Percentiles rank a stretch among this genome's conserved stretches.
These are phyloP conservation scores for Beauveria scarabaeidicola DNA, from an alignment of 2,329 filamentous ascomycete genomes.

Conservation along the genomic window DNA sequence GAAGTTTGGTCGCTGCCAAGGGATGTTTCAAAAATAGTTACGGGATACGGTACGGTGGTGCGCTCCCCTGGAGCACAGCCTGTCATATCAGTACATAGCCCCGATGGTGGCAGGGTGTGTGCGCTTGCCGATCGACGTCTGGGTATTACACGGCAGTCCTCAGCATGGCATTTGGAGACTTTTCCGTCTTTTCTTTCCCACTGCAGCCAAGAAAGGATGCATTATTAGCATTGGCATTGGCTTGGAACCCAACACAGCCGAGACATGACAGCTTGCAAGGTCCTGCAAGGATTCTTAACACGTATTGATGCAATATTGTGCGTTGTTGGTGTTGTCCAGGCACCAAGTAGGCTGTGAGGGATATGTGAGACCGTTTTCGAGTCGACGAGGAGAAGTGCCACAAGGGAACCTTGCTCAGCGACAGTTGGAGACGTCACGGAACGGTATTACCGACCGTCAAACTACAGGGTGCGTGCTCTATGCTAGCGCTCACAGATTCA, in stretches of 20 bases:
- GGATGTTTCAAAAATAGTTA: slow-evolving; percentile 2
- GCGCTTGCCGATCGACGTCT: neutral
- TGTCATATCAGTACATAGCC: too few relatives aligned
- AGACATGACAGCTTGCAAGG: neutral
- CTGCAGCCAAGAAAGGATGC: neutral
- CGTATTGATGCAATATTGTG: neutral
- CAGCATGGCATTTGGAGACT: neutral
- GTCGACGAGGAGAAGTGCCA: too few relatives aligned
- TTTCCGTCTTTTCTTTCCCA: neutral
- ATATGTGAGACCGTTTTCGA: too few relatives aligned
- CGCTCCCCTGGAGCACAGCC: neutral
- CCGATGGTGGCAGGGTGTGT: neutral
- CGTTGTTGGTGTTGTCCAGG: neutral
- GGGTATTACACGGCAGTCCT: neutral
- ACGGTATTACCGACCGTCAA: too few relatives aligned
- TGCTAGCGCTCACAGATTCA: too few relatives aligned
- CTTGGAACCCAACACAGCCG: neutral
- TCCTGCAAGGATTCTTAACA: neutral
- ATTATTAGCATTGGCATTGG: neutral
- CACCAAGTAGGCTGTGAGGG: neutral
- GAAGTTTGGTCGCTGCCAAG: too few relatives aligned
- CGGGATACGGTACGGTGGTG: too few relatives aligned
- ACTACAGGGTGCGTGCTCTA: too few relatives aligned
- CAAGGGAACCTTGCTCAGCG: too few relatives aligned
- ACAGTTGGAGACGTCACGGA: too few relatives aligned